Evolutionary conservation across 176 grass and related monocot species (phyloP), one percentile per base, ranked within the genome.

Genomic region (Juncus effusus): DNA sequence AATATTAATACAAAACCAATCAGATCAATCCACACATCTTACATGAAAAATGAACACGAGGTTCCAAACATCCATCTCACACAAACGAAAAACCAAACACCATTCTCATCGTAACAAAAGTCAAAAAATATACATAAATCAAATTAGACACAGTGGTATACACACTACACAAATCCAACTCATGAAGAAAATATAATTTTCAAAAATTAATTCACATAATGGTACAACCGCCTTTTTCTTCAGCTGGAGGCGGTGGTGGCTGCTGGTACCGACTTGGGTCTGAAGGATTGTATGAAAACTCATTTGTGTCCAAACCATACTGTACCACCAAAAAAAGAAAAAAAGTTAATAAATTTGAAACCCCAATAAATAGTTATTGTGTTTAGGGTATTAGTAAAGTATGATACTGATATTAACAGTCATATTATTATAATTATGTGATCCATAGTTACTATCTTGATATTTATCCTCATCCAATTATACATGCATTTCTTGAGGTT

Each of bases 271-370:
- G 85, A 67, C 42, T 84, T 57, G 74, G 61, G 72, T 97, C 88
- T 38, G 77, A 76, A 55, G 88, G 93, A 60, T 97, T 92, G 77
- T 97, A 97, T 6, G 88, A 91, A 71, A 92, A 97, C 36, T 91
- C 82, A 14, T 62, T 83, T 1, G 88, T 97, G 69, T 97, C 93
- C 54, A 97, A 75, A 79, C 93, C 93, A 72, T 97, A 97, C 93
- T 97, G 79, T 77, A 74, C 36, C 19, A 64, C 13, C 7, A 2
- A 81, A 6, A 77, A 14, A 40, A 53, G 15, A 4, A 75, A 10
- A 50, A 14, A 28, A 49, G 14, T 70, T 49, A 38, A 41, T 70
- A 42, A 60, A 45, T 45, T n/a, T 56, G n/a, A 19, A 28, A 28
- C 0, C 1, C 19, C 19, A 28, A 28, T 28, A 28, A 28, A 1